Base-by-base conservation (phyloP, 2,329 filamentous ascomycete genomes). In the Ambrosiella beaveri region DNA sequence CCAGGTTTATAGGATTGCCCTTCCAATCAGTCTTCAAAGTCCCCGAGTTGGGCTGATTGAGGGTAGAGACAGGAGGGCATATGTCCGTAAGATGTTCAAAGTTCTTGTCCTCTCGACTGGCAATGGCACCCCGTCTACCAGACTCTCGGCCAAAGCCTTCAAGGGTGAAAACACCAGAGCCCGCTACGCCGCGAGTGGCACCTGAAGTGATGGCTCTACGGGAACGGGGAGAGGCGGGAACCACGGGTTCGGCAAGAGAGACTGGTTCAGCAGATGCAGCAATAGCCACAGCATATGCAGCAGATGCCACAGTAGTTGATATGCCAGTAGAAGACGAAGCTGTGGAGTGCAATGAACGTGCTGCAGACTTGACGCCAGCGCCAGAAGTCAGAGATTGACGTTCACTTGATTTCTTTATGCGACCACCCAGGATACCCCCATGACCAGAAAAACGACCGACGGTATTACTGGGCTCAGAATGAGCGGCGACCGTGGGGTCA, bases 21-120 rank as follows among this genome's bases (percentile, higher is more conserved):
- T 90, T 93, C 87, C 88, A 94, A 62, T 94, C 88, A 35, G 87
- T 83, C 73, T 90, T 91, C 64, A 93, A 76, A 47, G 77, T 80
- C 68, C 87, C 88, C 56, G 77, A 71, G 65, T 82, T 82, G 63
- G 73, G 72, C 1, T 37, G 36, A 7, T 82, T 80, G 3, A 93
- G 76, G 1, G 84, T 82, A 58, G 74, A 71, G 47, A 82, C 66
- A 0, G 85, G 81, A 50, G 88, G 88, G 56, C 82, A 88, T 67
- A 78, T 86, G 68, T 95, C 81, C 5, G 78, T 76, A 38, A 94
- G 74, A 2, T 80, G 74, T 51, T 77, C 74, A 69, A 87, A 95
- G 68, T 94, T 85, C 67, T 86, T 88, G 67, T 95, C 88, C 68
- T 93, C 88, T 39, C 86, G 78, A 64, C 83, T 89, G 15, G 81